phyloP scores from a whole-genome alignment of 768 basidiomycete species.

The Mycena galopus region DNA sequence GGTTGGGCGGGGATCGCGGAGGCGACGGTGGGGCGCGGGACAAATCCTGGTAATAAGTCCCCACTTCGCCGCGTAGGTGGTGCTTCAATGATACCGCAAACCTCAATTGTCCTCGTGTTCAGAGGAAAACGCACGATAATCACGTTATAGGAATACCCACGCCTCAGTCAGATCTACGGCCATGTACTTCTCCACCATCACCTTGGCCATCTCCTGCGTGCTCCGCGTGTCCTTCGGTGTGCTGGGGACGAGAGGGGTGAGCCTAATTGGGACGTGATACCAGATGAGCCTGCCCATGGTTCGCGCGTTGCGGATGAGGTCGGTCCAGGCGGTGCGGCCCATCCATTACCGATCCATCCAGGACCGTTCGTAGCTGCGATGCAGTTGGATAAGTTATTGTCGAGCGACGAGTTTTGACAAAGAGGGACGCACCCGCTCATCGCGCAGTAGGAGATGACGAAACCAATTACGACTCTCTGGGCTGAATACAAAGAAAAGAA shows the following conservation, averaged over 20 bases:
- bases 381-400: too few species aligned
- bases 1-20: conserved; percentile 32
- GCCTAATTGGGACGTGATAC: conserved; percentile 65
- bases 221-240: too few species aligned
- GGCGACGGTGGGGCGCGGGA: conserved; percentile 35
- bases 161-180: conserved; percentile 70
- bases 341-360: conserved; percentile 75
- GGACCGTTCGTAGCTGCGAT: too few species aligned
- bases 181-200: too few species aligned
- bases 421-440: too few species aligned
- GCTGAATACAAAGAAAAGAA: neutral
- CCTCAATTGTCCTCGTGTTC: too few species aligned
- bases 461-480: conserved; percentile 65
- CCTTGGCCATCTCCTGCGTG: too few species aligned
- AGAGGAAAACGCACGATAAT: neutral
- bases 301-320: too few species aligned
- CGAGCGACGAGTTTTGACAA: too few species aligned
- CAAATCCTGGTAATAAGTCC: too few species aligned
- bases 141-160: conserved; percentile 54
- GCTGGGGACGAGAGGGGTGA: conserved; percentile 40
- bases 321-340: conserved; percentile 68
- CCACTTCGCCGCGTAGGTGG: conserved; percentile 52
- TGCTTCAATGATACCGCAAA: too few species aligned
- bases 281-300: too few species aligned
- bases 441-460: conserved; percentile 76